phyloP scores from a whole-genome alignment of 2,329 filamentous ascomycete species.

The Neonectria neomacrospora region DNA sequence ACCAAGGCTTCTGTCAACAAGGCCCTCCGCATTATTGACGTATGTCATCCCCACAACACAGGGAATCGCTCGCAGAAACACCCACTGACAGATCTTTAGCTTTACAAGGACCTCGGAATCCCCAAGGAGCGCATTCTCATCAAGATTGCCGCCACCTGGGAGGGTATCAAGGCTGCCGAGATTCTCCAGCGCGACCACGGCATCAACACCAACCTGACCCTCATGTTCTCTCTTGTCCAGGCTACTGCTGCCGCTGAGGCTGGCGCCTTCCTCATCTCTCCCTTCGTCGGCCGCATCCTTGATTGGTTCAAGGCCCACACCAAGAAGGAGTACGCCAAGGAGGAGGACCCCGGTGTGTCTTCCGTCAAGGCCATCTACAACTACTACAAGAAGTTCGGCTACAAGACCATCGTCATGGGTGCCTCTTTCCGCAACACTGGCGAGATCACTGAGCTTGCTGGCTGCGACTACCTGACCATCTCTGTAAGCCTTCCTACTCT shows the following conservation, averaged over 20 bases:
- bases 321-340: conserved; percentile 91
- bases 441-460: conserved; percentile 98
- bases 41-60: conserved; percentile 55
- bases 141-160: conserved; percentile 99
- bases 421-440: conserved; percentile 96
- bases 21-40: conserved; percentile 96
- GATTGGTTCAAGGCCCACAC: conserved; percentile 98
- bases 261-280: conserved; percentile 95
- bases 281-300: conserved; percentile 98
- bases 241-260: conserved; percentile 97
- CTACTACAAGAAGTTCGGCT: conserved; percentile 99
- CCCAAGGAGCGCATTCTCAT: conserved; percentile 95
- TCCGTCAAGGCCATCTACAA: conserved; percentile 96
- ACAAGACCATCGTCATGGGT: conserved; percentile 99
- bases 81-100: conserved; percentile 60
- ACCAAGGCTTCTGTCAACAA: conserved; percentile 92
- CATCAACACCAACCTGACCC: conserved; percentile 98
- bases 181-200: conserved; percentile 95
- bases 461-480: conserved; percentile 99
- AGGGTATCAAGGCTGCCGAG: conserved; percentile 98
- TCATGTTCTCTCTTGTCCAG: conserved; percentile 97
- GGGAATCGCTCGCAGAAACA: conserved; percentile 11
- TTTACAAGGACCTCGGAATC: conserved; percentile 94
- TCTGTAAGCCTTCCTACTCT: conserved; percentile 68
- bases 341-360: conserved; percentile 96